These are phyloP conservation scores for Calocera viscosa DNA, from an alignment of 768 basidiomycete species.

Conservation along the genomic window DNA sequence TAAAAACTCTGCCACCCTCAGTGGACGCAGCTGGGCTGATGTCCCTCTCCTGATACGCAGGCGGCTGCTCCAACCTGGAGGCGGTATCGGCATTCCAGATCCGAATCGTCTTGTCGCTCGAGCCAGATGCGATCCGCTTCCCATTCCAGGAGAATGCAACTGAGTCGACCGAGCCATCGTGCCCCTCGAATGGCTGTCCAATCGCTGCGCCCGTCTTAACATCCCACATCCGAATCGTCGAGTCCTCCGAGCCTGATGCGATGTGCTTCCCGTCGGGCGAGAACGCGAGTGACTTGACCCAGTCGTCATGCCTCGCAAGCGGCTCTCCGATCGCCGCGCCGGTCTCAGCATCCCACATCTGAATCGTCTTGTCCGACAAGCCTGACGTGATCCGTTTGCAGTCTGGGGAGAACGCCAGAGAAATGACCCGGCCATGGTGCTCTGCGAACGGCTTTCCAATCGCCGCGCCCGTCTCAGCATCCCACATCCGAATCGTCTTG, in stretches of 20 bases:
- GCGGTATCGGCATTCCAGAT: too few species aligned
- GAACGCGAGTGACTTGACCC: background rate
- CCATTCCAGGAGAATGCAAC: slow-evolving; percentile 14
- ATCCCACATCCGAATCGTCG: slow-evolving; percentile 35
- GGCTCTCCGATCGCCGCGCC: background rate
- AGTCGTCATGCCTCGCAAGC: background rate
- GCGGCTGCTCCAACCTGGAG: too few species aligned
- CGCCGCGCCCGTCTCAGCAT: slow-evolving; percentile 14
- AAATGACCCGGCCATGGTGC: background rate
- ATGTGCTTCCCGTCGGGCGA: slow-evolving; percentile 30
- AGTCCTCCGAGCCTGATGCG: slow-evolving; percentile 33
- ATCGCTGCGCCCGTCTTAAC: background rate
- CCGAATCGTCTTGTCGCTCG: slow-evolving; percentile 10
- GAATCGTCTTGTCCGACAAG: background rate
- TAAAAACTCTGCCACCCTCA: too few species aligned
- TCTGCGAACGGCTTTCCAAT: background rate
- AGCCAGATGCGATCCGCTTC: slow-evolving; percentile 12
- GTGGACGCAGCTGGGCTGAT: too few species aligned
- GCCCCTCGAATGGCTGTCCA: background rate
- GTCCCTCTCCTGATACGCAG: too few species aligned
- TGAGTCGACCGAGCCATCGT: background rate
- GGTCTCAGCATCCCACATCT: background rate
- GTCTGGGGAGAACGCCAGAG: slow-evolving; percentile 10
- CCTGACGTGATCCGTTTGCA: background rate
- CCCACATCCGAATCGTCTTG: slow-evolving; percentile 34